Base-by-base conservation (phyloP, 371 early-diverging fungal species). In the Vairimorpha necatrix region DNA sequence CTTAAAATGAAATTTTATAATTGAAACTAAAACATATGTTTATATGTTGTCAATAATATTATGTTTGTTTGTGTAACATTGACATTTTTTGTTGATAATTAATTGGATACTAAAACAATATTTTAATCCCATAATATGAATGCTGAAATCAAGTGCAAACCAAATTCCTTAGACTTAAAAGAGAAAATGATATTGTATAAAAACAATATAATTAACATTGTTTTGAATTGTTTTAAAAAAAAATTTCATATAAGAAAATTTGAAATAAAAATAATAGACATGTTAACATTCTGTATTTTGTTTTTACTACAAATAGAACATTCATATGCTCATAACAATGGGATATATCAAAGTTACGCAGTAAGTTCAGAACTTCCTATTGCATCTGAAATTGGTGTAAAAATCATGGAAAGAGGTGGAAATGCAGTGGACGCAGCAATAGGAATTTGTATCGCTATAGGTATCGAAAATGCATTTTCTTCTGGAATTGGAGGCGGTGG, bases 401-500 rank as follows among this genome's bases (percentile, higher is more conserved):
- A 86, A n/a, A 89, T 91, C 0, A 82, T 98, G 38, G 87, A 90
- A 73, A 87, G 89, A 14, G 96, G 95, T 18, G 99, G 99, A 20
- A 91, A 90, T 75, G 95, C 96, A 4, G 90, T 95, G 0, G 99
- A 98, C 87, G 90, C 95, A 11, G 93, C 94, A 2, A 89, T 98
- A 67, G 93, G 94, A 0, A 87, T 94, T 24, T 87, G 92, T 13
- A 81, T 96, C 18, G 95, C 94, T 79, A 88, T 95, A 66, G 98
- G 97, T 32, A 89, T 91, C 9, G 88, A 95, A 62, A 91, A 96
- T 82, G 88, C 87, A 14, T 95, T 93, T 87, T 89, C 93, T 14
- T 89, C 93, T n/a, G 99, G 99, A 62, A 91, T 93, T 48, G 94
- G 95, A 28, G 94, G 93, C 3, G 98, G 98, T 42, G 98, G 98